Conservation (phyloP, 139 green algal species). For the Chlorella sp. region DNA sequence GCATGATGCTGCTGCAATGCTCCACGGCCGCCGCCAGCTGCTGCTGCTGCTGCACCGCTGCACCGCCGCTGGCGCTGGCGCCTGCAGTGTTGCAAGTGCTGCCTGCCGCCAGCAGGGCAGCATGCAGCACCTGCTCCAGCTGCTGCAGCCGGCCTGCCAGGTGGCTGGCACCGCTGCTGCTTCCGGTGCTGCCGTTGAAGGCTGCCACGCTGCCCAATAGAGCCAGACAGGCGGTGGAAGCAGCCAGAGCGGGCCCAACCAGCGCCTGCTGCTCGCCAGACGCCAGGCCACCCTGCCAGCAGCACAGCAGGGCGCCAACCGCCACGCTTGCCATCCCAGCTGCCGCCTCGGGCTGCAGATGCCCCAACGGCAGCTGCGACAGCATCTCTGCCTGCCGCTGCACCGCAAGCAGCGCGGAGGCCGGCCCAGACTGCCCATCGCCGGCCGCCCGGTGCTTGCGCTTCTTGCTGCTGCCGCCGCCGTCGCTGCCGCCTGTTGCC, state of each 20-base stretch:
- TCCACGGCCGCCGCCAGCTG: background rate
- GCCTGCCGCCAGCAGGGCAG: background rate
- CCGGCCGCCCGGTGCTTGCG: background rate
- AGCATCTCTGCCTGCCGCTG: background rate
- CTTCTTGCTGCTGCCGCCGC: background rate
- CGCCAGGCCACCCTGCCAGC: background rate
- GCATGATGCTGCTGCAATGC: background rate
- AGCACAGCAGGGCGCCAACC: background rate
- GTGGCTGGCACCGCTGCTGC: background rate
- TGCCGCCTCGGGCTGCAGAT: background rate
- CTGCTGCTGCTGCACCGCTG: conserved; percentile 7
- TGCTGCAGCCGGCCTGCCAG: background rate
- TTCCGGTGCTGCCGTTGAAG: background rate
- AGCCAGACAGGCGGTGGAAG: background rate
- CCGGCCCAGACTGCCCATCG: background rate
- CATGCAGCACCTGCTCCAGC: background rate
- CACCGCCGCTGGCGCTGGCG: background rate
- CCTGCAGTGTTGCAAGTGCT: background rate
- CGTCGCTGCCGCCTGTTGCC: background rate
- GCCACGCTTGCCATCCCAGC: conserved; percentile 11
- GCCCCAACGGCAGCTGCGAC: conserved; percentile 4
- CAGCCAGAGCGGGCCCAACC: background rate
- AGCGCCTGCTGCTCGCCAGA: background rate
- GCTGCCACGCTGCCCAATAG: background rate
- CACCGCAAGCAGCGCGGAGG: background rate